These are phyloP conservation scores for Phytomonas francai DNA, from an alignment of 208 protist genomes.

Conservation along the genomic window DNA sequence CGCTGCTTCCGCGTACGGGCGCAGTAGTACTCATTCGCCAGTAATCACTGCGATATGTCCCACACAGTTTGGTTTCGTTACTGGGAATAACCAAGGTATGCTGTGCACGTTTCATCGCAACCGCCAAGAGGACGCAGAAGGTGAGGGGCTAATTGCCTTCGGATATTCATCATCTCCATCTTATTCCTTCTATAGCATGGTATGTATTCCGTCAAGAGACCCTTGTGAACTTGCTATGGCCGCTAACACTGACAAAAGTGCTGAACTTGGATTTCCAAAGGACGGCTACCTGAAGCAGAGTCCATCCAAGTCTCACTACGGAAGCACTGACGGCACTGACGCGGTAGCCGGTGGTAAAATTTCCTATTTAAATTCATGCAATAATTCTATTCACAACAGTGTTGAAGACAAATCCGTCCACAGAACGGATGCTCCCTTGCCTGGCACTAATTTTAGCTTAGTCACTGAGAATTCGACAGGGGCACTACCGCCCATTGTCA, in stretches of 20 bases:
- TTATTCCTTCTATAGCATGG: not conserved
- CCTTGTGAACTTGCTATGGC: not conserved
- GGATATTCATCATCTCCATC: not conserved
- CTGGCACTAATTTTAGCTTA: not conserved
- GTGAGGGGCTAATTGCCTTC: not conserved
- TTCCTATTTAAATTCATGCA: not conserved
- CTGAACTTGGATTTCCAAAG: not conserved
- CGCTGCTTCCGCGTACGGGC: constrained; percentile 8
- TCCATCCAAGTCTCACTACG: not conserved
- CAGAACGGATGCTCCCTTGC: not conserved
- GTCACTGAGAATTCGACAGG: not conserved
- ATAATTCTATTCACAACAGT: not conserved
- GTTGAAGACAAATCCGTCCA: not conserved
- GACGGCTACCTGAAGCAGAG: not conserved
- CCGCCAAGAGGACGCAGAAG: not conserved
- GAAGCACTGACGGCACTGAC: not conserved
- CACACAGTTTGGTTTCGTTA: constrained; percentile 51
- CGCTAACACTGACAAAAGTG: not conserved
- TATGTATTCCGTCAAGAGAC: not conserved
- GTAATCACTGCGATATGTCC: not conserved
- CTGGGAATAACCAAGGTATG: constrained; percentile 54
- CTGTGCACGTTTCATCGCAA: constrained; percentile 13
- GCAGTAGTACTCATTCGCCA: not conserved
- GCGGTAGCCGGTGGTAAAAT: not conserved
- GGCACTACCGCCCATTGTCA: not conserved